Evolutionary conservation across 2,329 filamentous ascomycete species (phyloP).

Genomic region (Diaporthe helianthi): DNA sequence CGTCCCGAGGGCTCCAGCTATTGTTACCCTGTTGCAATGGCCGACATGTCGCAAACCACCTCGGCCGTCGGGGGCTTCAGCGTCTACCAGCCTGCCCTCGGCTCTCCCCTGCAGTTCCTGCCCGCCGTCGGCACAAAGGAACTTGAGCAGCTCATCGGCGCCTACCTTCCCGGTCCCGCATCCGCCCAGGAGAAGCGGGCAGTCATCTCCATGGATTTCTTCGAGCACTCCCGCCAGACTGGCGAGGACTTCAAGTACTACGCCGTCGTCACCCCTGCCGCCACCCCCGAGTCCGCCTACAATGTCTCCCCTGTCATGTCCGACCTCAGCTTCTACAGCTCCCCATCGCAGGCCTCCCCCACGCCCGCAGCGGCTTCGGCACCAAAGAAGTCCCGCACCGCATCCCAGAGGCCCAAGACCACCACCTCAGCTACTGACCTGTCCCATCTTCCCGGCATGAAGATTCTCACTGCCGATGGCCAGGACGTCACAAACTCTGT

Average conservation of each 20-base stretch:
- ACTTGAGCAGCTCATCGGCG: conserved; percentile 65
- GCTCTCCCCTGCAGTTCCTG: conserved; percentile 68
- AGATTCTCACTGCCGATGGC: conserved; percentile 70
- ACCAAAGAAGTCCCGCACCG: conserved; percentile 38
- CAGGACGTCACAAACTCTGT: conserved; percentile 68
- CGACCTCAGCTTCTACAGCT: conserved; percentile 54
- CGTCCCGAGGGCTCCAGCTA: neutral
- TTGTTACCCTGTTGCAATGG: conserved; percentile 38
- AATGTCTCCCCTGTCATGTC: conserved; percentile 58
- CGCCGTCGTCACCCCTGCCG: conserved; percentile 51
- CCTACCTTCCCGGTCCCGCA: conserved; percentile 61
- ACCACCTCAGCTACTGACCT: conserved; percentile 49
- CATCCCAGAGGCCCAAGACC: conserved; percentile 41
- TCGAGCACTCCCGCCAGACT: conserved; percentile 58
- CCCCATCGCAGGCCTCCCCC: conserved; percentile 35
- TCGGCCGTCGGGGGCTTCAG: conserved; percentile 59
- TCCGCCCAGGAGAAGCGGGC: conserved; percentile 66
- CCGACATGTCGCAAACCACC: conserved; percentile 46
- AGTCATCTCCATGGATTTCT: conserved; percentile 65
- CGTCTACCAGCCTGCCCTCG: conserved; percentile 64
- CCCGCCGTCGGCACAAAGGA: conserved; percentile 69
- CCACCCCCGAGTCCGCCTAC: conserved; percentile 54
- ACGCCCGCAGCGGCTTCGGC: conserved; percentile 27
- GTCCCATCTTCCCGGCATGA: conserved; percentile 66
- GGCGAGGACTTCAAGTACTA: conserved; percentile 69